A percentile compares a stretch with the other conserved stretches of the same genome.
Evolutionary conservation across 768 basidiomycete genomes (phyloP).

Genomic region (Podaxis carcinomalis): DNA sequence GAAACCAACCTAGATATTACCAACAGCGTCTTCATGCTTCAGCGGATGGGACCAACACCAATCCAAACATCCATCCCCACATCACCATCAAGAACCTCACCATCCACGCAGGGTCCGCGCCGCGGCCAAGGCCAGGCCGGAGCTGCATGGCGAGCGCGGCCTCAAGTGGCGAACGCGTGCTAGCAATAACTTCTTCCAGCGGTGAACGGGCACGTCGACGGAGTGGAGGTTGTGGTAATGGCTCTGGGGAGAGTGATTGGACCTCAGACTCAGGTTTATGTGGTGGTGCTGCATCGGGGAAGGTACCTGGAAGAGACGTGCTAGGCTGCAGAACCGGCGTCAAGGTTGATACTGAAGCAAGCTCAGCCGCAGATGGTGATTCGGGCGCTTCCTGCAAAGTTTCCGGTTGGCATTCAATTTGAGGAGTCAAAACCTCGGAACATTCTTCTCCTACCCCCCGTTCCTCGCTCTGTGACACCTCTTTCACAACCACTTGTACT

Average conservation of each 20-base stretch:
- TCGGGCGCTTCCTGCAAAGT: not conserved
- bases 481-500: not conserved
- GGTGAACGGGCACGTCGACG: constrained; percentile 5
- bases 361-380: not conserved
- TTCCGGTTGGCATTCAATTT: not conserved
- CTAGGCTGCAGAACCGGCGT: constrained; percentile 11
- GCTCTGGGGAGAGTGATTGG: constrained; percentile 3
- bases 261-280: not conserved
- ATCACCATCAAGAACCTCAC: constrained; percentile 76
- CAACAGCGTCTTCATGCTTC: not conserved
- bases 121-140: constrained; percentile 63
- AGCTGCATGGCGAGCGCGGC: constrained; percentile 77
- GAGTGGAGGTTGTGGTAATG: constrained; percentile 7
- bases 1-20: not conserved
- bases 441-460: not conserved
- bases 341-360: not conserved
- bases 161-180: constrained; percentile 45
- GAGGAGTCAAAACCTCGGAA: not conserved
- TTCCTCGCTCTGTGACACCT: not conserved
- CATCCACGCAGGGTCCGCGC: constrained; percentile 76
- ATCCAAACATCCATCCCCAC: constrained; percentile 73
- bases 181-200: constrained; percentile 6
- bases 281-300: constrained; percentile 18
- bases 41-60: constrained; percentile 25
- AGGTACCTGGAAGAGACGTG: constrained; percentile 24